Conservation (phyloP, 177 flowering plant species). For the Vitis hybrid region DNA sequence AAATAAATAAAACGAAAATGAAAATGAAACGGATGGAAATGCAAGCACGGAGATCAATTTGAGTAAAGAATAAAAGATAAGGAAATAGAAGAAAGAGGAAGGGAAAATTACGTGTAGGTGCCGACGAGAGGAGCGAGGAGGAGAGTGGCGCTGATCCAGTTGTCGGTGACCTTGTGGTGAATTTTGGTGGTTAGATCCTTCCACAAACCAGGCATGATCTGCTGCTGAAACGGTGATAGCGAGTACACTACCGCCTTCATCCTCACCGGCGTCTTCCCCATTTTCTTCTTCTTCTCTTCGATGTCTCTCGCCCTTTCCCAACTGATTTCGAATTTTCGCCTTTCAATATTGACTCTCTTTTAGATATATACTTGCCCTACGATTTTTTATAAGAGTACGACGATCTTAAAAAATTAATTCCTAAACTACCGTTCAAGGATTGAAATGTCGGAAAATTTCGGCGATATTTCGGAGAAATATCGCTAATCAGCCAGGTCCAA, state of each 20-base stretch:
- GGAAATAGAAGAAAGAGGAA: slow-evolving; percentile 13
- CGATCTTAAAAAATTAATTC: too few species aligned
- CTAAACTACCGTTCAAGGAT: too few species aligned
- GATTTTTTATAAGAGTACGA: too few species aligned
- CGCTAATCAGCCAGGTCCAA: too few species aligned
- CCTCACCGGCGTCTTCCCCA: slow-evolving; percentile 75
- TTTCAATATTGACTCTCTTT: neutral
- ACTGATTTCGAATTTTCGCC: neutral
- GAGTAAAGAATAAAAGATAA: neutral
- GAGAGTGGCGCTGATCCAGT: slow-evolving; percentile 76
- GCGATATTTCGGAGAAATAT: too few species aligned
- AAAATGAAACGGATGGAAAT: neutral
- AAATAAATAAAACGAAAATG: neutral
- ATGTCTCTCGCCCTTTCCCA: too few species aligned
- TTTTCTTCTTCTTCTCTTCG: slow-evolving; percentile 10
- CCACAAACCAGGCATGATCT: slow-evolving; percentile 84
- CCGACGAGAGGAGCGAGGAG: slow-evolving; percentile 70
- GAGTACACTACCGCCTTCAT: slow-evolving; percentile 84
- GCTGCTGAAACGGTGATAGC: slow-evolving; percentile 85
- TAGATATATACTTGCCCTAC: too few species aligned
- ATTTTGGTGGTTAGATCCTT: slow-evolving; percentile 69
- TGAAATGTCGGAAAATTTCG: too few species aligned
- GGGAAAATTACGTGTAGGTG: slow-evolving; percentile 43
- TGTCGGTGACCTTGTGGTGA: slow-evolving; percentile 73
- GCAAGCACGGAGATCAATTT: neutral